phyloP scores from a whole-genome alignment of 352 stramenopile genomes.

The Ophiocytium majus region DNA sequence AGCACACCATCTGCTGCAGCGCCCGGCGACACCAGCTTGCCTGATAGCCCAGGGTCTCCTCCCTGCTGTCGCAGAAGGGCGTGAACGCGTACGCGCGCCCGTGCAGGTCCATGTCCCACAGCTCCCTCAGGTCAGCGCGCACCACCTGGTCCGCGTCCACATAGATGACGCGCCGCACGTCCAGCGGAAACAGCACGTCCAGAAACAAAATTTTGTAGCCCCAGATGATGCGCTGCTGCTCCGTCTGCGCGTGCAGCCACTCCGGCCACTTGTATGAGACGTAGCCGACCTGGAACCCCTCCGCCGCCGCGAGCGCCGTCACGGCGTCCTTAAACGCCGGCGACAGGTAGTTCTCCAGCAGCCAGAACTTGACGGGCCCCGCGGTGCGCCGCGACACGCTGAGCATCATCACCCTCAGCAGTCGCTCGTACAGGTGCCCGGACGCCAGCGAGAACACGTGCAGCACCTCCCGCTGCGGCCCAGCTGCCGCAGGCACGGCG shows the following conservation, averaged over 20 bases:
- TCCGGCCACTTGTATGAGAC: slow-evolving; percentile 99
- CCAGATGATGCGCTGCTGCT: slow-evolving; percentile 99
- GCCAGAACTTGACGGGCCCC: slow-evolving; percentile 97
- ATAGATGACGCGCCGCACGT: slow-evolving; percentile 83
- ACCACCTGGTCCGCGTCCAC: slow-evolving; percentile 82
- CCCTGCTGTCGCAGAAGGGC: slow-evolving; percentile 91
- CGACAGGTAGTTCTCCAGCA: slow-evolving; percentile 98
- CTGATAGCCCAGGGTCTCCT: slow-evolving; percentile 81
- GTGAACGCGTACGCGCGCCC: slow-evolving; percentile 95
- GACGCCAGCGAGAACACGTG: slow-evolving; percentile 97
- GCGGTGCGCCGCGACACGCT: slow-evolving; percentile 86
- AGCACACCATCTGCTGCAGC: too few relatives aligned
- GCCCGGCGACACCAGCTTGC: slow-evolving; percentile 13
- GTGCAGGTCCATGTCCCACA: slow-evolving; percentile 97
- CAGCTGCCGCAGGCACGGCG: too few relatives aligned
- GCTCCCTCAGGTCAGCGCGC: slow-evolving; percentile 93
- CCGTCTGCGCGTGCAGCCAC: slow-evolving; percentile 94
- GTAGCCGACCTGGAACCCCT: slow-evolving; percentile 94
- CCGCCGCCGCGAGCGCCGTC: slow-evolving; percentile 70
- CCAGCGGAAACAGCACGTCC: slow-evolving; percentile 97
- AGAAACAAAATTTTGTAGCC: slow-evolving; percentile 99
- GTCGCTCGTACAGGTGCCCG: slow-evolving; percentile 96
- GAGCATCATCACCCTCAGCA: slow-evolving; percentile 99
- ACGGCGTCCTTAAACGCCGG: slow-evolving; percentile 93
- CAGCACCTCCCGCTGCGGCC: slow-evolving; percentile 82